phyloP scores from a whole-genome alignment of 352 stramenopile genomes.

The Phytophthora fragariae region DNA sequence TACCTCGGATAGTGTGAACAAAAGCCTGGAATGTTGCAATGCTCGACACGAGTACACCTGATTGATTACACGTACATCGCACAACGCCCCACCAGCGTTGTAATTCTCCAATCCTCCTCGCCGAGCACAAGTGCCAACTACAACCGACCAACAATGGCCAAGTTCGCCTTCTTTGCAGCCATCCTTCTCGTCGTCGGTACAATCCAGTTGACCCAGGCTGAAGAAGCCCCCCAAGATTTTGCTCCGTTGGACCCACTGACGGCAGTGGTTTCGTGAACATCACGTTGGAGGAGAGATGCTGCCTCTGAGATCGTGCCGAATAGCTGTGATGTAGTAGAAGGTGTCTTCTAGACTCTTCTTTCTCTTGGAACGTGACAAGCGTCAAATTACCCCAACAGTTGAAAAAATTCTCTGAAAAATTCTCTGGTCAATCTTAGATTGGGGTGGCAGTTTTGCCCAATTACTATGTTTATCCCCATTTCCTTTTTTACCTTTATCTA shows the following conservation, averaged over 20 bases:
- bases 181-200: conserved; percentile 1
- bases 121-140: not conserved
- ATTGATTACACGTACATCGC: not conserved
- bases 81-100: not conserved
- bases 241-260: not conserved
- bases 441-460: too few species aligned
- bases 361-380: too few species aligned
- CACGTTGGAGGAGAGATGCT: not conserved
- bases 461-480: too few species aligned
- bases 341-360: too few species aligned
- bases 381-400: too few species aligned
- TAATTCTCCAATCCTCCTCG: conserved; percentile 15
- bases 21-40: not conserved
- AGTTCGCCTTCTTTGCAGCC: conserved; percentile 11
- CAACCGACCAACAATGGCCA: conserved; percentile 13
- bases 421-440: too few species aligned
- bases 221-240: not conserved
- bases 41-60: not conserved
- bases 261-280: not conserved
- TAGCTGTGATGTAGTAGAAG: too few species aligned
- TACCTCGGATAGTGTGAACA: not conserved
- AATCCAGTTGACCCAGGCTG: not conserved
- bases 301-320: not conserved
- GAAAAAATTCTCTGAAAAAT: too few species aligned
- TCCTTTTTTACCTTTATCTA: too few species aligned